Evolutionary conservation across 495 filamentous ascomycete genomes (phyloP).

Genomic region (Jackrogersella minutella): DNA sequence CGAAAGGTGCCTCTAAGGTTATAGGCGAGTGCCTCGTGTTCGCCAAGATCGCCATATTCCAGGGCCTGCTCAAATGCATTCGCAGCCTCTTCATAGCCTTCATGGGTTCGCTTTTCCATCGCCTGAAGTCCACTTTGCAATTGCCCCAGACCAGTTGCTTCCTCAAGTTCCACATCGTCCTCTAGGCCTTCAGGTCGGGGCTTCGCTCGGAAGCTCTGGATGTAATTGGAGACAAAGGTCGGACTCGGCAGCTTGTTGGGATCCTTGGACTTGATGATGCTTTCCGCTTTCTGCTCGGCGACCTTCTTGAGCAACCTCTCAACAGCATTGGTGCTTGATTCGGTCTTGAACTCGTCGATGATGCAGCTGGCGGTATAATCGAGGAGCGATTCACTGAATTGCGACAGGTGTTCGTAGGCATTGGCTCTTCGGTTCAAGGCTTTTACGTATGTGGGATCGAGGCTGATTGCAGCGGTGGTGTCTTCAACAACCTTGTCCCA

Average conservation of each 20-base stretch:
- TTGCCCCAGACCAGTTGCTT: slow-evolving; percentile 83
- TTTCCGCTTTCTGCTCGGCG: slow-evolving; percentile 88
- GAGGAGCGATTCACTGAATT: slow-evolving; percentile 91
- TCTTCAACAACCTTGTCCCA: slow-evolving; percentile 99
- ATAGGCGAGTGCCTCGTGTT: slow-evolving; percentile 88
- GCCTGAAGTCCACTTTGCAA: slow-evolving; percentile 81
- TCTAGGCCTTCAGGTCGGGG: slow-evolving; percentile 83
- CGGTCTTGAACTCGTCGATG: slow-evolving; percentile 94
- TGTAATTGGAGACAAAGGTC: slow-evolving; percentile 97
- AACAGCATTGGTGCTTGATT: slow-evolving; percentile 84
- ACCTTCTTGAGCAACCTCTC: slow-evolving; percentile 97
- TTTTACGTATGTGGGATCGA: slow-evolving; percentile 97
- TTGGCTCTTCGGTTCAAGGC: slow-evolving; percentile 94
- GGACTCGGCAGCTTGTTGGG: slow-evolving; percentile 81
- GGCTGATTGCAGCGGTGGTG: slow-evolving; percentile 88
- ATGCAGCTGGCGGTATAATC: slow-evolving; percentile 99
- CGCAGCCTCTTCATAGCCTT: slow-evolving; percentile 88
- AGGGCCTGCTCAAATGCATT: slow-evolving; percentile 87
- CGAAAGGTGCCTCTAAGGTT: slow-evolving; percentile 97
- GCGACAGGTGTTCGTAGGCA: slow-evolving; percentile 90
- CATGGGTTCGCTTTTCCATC: slow-evolving; percentile 83
- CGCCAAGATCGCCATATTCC: slow-evolving; percentile 76
- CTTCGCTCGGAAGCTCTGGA: slow-evolving; percentile 92
- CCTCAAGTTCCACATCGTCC: slow-evolving; percentile 74
- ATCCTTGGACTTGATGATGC: slow-evolving; percentile 75